Evolutionary conservation across 2,329 filamentous ascomycete genomes (phyloP), one percentile per base, ranked within the genome.

Genomic region (Curvularia spicifera): DNA sequence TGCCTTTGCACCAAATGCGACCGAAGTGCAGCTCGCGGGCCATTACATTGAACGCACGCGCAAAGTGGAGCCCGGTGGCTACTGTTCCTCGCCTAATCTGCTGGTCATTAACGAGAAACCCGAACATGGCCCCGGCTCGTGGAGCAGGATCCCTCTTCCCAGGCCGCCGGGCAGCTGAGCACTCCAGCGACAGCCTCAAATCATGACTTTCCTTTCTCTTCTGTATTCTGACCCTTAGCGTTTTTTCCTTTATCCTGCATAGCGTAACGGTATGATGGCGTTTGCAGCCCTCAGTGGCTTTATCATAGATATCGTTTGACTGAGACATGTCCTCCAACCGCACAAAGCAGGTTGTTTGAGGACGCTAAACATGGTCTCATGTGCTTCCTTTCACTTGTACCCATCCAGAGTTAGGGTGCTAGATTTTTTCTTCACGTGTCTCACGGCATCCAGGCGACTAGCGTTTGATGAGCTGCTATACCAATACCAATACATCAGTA

Each of bases 21-120:
- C 69, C 29, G 55, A 58, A 18, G 60, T 54, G 3, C 70, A 73
- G 29, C 56, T 69, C 18, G 62, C 57, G 5, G 75, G 75, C n/a
- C 65, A 71, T 29, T 76, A 65, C 42, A 29, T 55, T 10, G 57
- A 82, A 33, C 78, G 78, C 7, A 70, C 80, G 39, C 76, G 83
- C 24, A 76, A 71, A 3, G 84, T 81, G 1, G 76, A 78, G 47
- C 82, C 80, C 26, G 84, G 84, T 28, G 78, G 84, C 57, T 87
- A 84, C 68, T 88, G 86, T 69, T 84, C 83, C 7, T 79, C 82
- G 3, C 76, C 83, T 28, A 81, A 83, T 65, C 78, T 87, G 71
- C 80, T 82, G n/a, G 77, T 83, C 5, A 73, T 83, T 52, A 78
- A 77, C 45, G 75, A 77, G 55, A 66, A 67, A 28, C 68, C 69